These are phyloP conservation scores for Ascocoryne sarcoides DNA, from an alignment of 2,329 filamentous ascomycete genomes.

Conservation along the genomic window DNA sequence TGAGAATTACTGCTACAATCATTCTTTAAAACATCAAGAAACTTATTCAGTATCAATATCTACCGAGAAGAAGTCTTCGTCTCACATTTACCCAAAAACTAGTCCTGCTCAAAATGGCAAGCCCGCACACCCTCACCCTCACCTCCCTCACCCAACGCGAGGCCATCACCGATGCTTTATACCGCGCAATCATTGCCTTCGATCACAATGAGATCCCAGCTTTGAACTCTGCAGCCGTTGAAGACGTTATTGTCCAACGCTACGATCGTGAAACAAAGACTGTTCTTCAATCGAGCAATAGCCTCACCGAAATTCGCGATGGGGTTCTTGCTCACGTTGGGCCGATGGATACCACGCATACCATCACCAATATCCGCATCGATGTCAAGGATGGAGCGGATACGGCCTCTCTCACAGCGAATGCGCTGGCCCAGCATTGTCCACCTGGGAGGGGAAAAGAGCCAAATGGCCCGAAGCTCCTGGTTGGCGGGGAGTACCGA, in stretches of 20 bases:
- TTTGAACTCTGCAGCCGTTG: slow-evolving; percentile 17
- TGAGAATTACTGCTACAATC: too few species aligned
- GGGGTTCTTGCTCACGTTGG: slow-evolving; percentile 13
- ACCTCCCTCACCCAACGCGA: slow-evolving; percentile 18
- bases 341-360: slow-evolving; percentile 28
- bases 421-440: slow-evolving; percentile 25
- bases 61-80: too few species aligned
- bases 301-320: slow-evolving; percentile 10
- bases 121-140: slow-evolving; percentile 3
- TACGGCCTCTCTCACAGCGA: slow-evolving; percentile 23
- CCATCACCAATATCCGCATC: slow-evolving; percentile 27
- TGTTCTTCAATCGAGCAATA: too few species aligned
- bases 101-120: too few species aligned
- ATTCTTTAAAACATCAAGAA: too few species aligned
- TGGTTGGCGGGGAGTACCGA: slow-evolving; percentile 26
- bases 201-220: slow-evolving; percentile 17
- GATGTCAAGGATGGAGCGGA: slow-evolving; percentile 20
- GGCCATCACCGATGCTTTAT: slow-evolving; percentile 22
- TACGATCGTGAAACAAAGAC: too few species aligned
- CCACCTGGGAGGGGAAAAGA: slow-evolving; percentile 22
- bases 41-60: too few species aligned
- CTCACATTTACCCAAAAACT: too few species aligned
- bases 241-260: slow-evolving; percentile 12
- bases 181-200: slow-evolving; percentile 20
- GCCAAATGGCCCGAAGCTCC: slow-evolving; percentile 16